These are phyloP conservation scores for Chaetomium globosum DNA, from an alignment of 2,329 filamentous ascomycete genomes.

Conservation along the genomic window DNA sequence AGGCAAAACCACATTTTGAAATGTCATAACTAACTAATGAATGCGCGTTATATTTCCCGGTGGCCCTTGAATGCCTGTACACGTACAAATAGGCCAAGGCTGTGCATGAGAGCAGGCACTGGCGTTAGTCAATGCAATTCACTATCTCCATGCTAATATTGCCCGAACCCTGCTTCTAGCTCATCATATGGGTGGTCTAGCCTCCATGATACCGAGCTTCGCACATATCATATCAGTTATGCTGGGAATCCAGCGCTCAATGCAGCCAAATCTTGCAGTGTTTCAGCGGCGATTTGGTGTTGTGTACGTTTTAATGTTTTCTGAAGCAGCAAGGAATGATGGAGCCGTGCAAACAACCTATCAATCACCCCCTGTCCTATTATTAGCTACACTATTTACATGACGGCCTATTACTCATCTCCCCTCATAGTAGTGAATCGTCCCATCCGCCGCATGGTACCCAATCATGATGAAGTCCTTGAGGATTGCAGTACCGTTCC, in stretches of 20 bases:
- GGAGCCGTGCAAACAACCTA: neutral
- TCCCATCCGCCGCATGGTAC: slow-evolving; percentile 19
- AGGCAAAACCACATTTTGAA: no score
- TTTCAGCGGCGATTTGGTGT: no score
- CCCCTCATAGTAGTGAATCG: slow-evolving; percentile 11
- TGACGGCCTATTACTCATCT: neutral
- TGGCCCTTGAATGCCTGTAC: no score
- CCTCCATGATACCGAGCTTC: no score
- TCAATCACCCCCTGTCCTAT: neutral
- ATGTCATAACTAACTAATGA: no score
- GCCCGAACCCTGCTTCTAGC: neutral
- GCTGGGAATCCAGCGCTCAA: no score
- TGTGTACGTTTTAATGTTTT: no score
- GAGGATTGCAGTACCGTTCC: slow-evolving; percentile 28
- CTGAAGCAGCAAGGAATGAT: no score
- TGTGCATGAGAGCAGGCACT: neutral
- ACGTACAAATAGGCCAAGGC: no score
- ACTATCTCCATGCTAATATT: neutral
- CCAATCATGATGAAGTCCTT: slow-evolving; percentile 31
- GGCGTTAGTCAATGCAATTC: neutral
- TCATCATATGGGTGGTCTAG: neutral
- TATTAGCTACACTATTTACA: neutral
- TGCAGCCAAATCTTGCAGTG: no score
- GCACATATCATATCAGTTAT: no score
- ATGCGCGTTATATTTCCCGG: no score